A percentile compares a stretch with the other conserved stretches of the same genome.
These are phyloP conservation scores for Euphorbia schlechtendalii DNA, from an alignment of 441 rosid species.

Conservation along the genomic window DNA sequence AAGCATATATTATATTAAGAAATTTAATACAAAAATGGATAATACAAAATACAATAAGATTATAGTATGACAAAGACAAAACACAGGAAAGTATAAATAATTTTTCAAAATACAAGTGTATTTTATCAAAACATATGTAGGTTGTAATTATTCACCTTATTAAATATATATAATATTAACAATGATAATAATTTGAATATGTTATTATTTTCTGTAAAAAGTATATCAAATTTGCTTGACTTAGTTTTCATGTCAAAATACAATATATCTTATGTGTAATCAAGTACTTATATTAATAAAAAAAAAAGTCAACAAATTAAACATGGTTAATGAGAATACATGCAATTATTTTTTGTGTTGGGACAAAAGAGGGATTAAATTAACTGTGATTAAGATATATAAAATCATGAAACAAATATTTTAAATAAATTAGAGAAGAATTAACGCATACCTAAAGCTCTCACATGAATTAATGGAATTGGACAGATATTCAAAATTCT, in stretches of 20 bases:
- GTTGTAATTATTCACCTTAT: too few species aligned
- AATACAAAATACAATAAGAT: too few species aligned
- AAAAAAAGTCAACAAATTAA: conserved; percentile 8
- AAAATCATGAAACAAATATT: too few species aligned
- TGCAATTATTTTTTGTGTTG: not conserved
- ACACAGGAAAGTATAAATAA: too few species aligned
- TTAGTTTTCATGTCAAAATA: conserved; percentile 7
- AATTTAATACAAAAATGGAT: too few species aligned
- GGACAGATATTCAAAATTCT: conserved; percentile 46
- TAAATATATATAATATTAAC: too few species aligned
- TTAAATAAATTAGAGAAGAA: not conserved
- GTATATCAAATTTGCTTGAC: too few species aligned
- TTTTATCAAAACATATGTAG: too few species aligned
- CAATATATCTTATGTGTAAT: not conserved
- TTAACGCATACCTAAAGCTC: too few species aligned
- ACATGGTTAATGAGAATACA: not conserved
- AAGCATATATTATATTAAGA: too few species aligned
- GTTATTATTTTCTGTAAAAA: not conserved
- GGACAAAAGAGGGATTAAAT: not conserved
- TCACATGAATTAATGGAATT: conserved; percentile 12
- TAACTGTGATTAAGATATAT: not conserved
- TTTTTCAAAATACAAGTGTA: too few species aligned
- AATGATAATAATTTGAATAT: not conserved
- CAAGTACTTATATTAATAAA: not conserved
- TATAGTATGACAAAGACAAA: too few species aligned